Evolutionary conservation across 2,329 filamentous ascomycete genomes (phyloP).

Genomic region (Hyphodiscus sp.): DNA sequence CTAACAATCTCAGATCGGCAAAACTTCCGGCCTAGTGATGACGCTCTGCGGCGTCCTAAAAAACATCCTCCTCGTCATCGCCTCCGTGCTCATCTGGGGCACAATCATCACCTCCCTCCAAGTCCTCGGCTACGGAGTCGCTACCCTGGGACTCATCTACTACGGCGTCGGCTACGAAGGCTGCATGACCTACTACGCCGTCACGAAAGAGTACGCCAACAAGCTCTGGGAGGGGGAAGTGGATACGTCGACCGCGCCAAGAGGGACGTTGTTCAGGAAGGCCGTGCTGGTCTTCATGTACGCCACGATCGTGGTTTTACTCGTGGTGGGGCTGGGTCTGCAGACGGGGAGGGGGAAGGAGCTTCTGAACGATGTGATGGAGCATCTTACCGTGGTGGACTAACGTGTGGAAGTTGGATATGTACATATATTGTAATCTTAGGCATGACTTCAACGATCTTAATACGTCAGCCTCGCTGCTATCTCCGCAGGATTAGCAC

Average conservation of each 20-base stretch:
- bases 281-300: not conserved
- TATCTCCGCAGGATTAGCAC: too few species aligned
- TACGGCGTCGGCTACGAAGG: slow-evolving; percentile 39
- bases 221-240: slow-evolving; percentile 4
- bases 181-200: slow-evolving; percentile 6
- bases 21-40: slow-evolving; percentile 76
- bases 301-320: not conserved
- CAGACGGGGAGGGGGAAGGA: not conserved
- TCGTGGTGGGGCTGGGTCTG: not conserved
- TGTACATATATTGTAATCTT: not conserved
- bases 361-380: not conserved
- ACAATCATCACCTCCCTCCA: slow-evolving; percentile 69
- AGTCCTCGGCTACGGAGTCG: slow-evolving; percentile 76
- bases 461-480: too few species aligned
- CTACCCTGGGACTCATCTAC: slow-evolving; percentile 69
- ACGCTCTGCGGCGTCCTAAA: slow-evolving; percentile 81
- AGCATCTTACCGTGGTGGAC: not conserved
- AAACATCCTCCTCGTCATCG: slow-evolving; percentile 72
- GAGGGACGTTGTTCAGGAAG: not conserved
- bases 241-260: not conserved
- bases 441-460: not conserved
- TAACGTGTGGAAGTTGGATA: not conserved
- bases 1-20: slow-evolving; percentile 59
- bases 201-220: not conserved
- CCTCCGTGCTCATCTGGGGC: slow-evolving; percentile 74